Conservation (phyloP, 2,329 filamentous ascomycete species). For the Mycosphaerella sp. region DNA sequence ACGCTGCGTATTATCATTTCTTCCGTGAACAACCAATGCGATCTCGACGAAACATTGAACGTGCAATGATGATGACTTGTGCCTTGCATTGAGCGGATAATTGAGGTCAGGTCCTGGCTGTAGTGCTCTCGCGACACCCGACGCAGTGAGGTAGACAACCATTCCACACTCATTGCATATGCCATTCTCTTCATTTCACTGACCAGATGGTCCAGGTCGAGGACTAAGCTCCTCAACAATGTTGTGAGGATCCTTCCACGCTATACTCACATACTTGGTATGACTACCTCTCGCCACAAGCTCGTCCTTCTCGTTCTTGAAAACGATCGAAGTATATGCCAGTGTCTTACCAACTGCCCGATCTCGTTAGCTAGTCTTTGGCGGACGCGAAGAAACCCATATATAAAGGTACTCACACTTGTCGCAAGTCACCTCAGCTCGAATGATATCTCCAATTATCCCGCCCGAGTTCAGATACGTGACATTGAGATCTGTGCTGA, state of each 20-base stretch:
- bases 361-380: not conserved
- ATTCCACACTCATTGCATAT: not conserved
- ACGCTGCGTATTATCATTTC: not conserved
- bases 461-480: conserved; percentile 60
- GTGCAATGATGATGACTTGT: not conserved
- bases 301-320: conserved; percentile 54
- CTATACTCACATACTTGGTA: conserved; percentile 53
- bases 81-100: not conserved
- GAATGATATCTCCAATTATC: conserved; percentile 50
- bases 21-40: not conserved
- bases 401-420: conserved; percentile 45
- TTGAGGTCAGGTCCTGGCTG: not conserved
- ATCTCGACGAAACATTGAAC: not conserved
- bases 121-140: too few species aligned
- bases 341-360: conserved; percentile 6
- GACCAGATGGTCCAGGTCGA: conserved; percentile 8
- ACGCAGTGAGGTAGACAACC: too few species aligned
- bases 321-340: conserved; percentile 43
- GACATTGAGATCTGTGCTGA: conserved; percentile 61
- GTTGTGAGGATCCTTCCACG: conserved; percentile 59
- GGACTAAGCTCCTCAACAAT: conserved; percentile 53
- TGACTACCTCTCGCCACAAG: conserved; percentile 61
- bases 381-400: too few species aligned
- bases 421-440: conserved; percentile 56
- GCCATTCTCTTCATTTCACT: not conserved